Base-by-base conservation (phyloP, 2,329 filamentous ascomycete species). In the Emydomyces testavorans region DNA sequence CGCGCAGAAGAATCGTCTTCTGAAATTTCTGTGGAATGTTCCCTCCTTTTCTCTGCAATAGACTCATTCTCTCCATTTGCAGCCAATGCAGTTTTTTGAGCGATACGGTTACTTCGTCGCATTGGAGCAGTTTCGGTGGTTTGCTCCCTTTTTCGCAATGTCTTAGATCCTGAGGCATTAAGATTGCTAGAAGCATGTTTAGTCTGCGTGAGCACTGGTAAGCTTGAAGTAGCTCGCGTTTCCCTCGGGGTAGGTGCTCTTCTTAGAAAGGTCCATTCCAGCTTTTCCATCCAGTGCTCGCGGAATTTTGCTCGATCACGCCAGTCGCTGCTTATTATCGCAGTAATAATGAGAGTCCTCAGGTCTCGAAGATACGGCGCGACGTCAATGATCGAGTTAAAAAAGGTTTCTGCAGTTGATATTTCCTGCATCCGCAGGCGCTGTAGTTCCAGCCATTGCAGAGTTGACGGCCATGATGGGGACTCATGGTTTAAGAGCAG, bases 231-330 rank as follows among this genome's bases (percentile, higher is more conserved):
- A 4, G 11, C 18, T 20, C 16, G 18, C 16, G 2, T 13, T 6
- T 2, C 31, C 11, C 28, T 51, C 8, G 36, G 51, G 2, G 60
- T 58, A 7, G 48, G 11, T 28, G 58, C 60, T n/a, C 52, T 58
- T 29, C 68, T 59, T 13, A 70, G 56, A 44, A 72, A 73, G 1
- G 65, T 61, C 10, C 70, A 72, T 48, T 79, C 75, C 44, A 95
- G 69, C 53, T 74, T 80, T n/a, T 76, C 71, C 42, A 80, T 80
- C 85, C 88, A 94, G 54, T 78, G 77, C 54, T 83, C 79, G 32
- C 89, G 78, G 58, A 95, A 82, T n/a, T 75, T 75, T 15, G 84
- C 84, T 35, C 90, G 79, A 59, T 87, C 79, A 52, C 87, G 81
- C 85, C 88, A 94, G 8, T 73, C 71, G 21, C 83, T 80, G 58